A percentile compares a stretch with the other conserved stretches of the same genome.
Evolutionary conservation across 495 filamentous ascomycete genomes (phyloP).

Genomic region (Parathielavia hyrcaniae): DNA sequence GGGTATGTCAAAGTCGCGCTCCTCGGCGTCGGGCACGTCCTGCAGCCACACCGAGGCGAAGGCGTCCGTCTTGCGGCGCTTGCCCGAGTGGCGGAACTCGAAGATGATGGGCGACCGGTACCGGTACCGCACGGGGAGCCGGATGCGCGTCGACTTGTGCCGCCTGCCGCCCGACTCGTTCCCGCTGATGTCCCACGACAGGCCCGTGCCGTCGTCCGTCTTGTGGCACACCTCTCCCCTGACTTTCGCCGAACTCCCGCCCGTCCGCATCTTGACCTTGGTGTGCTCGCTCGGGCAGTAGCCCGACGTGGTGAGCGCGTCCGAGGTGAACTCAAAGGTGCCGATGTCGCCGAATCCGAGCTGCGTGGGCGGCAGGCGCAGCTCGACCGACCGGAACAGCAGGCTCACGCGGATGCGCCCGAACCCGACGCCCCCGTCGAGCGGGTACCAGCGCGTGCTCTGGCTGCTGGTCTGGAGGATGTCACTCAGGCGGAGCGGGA

Average conservation of each 20-base stretch:
- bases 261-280: conserved; percentile 76
- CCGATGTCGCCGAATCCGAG: conserved; percentile 86
- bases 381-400: conserved; percentile 79
- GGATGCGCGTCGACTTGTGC: conserved; percentile 40
- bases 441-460: conserved; percentile 55
- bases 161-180: conserved; percentile 37
- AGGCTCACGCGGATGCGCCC: conserved; percentile 86
- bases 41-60: conserved; percentile 84
- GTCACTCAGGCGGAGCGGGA: conserved; percentile 80
- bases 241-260: conserved; percentile 72
- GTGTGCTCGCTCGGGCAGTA: conserved; percentile 60
- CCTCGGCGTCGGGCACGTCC: conserved; percentile 72
- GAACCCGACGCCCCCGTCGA: conserved; percentile 64
- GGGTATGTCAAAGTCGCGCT: conserved; percentile 69
- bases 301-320: conserved; percentile 52
- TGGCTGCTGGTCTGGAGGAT: conserved; percentile 80
- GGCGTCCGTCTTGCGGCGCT: conserved; percentile 56
- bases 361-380: conserved; percentile 69
- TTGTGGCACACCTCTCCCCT: conserved; percentile 50
- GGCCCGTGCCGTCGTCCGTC: conserved; percentile 52
- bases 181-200: conserved; percentile 64
- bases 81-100: conserved; percentile 66
- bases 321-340: conserved; percentile 75
- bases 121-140: conserved; percentile 79
- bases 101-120: conserved; percentile 85